These are phyloP conservation scores for Globisporangium mamillatum DNA, from an alignment of 352 stramenopile species.

Conservation along the genomic window DNA sequence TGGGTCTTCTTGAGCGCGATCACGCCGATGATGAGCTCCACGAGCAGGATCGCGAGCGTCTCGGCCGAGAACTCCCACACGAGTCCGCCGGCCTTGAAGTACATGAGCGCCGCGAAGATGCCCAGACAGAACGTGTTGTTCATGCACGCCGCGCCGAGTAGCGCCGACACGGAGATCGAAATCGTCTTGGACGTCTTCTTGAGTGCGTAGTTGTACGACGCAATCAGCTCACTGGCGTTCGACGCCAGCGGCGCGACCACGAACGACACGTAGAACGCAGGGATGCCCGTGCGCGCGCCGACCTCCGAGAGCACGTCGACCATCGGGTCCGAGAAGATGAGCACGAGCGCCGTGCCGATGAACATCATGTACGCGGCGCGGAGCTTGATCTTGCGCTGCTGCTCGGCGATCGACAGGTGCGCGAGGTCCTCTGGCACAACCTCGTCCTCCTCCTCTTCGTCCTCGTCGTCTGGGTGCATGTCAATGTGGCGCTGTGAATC, in stretches of 20 bases:
- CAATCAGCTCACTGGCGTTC: slow-evolving; percentile 98
- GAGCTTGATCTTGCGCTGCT: slow-evolving; percentile 95
- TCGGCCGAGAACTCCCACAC: slow-evolving; percentile 98
- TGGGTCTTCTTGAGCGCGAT: slow-evolving; percentile 87
- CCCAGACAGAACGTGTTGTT: slow-evolving; percentile 99
- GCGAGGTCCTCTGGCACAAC: slow-evolving; percentile 94
- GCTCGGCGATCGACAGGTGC: slow-evolving; percentile 91
- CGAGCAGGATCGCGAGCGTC: slow-evolving; percentile 95
- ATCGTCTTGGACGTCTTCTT: slow-evolving; percentile 99
- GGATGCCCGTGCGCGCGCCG: slow-evolving; percentile 86
- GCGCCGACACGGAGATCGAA: slow-evolving; percentile 92
- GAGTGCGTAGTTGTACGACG: slow-evolving; percentile 95
- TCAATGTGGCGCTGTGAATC: slow-evolving; percentile 46
- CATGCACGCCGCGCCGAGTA: slow-evolving; percentile 96
- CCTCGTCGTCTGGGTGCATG: slow-evolving; percentile 49
- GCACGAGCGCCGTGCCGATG: slow-evolving; percentile 92
- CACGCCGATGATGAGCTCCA: slow-evolving; percentile 89
- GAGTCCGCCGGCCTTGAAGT: slow-evolving; percentile 87
- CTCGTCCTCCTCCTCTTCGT: slow-evolving; percentile 91
- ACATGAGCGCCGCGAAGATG: slow-evolving; percentile 97
- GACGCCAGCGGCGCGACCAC: slow-evolving; percentile 95
- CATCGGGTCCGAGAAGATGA: slow-evolving; percentile 98
- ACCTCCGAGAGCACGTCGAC: slow-evolving; percentile 96
- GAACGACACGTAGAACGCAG: slow-evolving; percentile 98
- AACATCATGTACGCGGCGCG: slow-evolving; percentile 93